A percentile compares a stretch with the other conserved stretches of the same genome.
These are phyloP conservation scores for Prunus fruticosa DNA, from an alignment of 306 rosid species.

Conservation along the genomic window DNA sequence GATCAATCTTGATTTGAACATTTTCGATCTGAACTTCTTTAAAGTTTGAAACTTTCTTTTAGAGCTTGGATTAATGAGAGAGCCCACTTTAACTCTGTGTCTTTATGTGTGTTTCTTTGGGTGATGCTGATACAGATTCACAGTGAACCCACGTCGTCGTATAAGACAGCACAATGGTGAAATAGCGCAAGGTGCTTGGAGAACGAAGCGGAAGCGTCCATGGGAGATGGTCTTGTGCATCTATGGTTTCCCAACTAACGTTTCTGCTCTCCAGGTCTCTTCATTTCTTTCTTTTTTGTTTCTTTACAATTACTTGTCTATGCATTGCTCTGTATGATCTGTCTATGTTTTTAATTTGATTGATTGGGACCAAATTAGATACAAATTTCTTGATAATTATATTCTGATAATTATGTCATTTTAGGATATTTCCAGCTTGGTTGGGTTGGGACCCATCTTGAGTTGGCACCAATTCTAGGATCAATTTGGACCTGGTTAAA, in stretches of 20 bases:
- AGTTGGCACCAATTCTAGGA: not conserved
- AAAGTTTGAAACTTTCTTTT: not conserved
- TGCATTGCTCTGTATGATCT: no score
- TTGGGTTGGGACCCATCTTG: not conserved
- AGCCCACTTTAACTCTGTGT: not conserved
- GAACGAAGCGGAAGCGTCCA: constrained; percentile 78
- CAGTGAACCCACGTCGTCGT: constrained; percentile 86
- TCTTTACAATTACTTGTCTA: not conserved
- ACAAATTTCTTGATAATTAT: not conserved
- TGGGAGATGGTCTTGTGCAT: constrained; percentile 98
- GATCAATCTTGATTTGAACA: not conserved
- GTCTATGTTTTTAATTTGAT: not conserved
- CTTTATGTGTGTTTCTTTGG: not conserved
- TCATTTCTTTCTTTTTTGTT: not conserved
- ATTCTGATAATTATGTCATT: not conserved
- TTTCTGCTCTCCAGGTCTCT: constrained; percentile 90
- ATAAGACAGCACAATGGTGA: constrained; percentile 97
- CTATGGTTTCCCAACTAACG: constrained; percentile 86
- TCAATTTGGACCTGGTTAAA: not conserved
- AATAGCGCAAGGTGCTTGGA: constrained; percentile 80
- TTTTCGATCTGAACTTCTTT: not conserved
- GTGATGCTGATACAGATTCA: constrained; percentile 50
- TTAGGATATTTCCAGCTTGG: not conserved
- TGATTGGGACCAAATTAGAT: not conserved
- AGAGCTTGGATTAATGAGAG: not conserved